Percentiles rank a stretch among this genome's conserved stretches.
Evolutionary conservation across 176 grass and related monocot genomes (phyloP).

Genomic region (Alopecurus myosuroides): DNA sequence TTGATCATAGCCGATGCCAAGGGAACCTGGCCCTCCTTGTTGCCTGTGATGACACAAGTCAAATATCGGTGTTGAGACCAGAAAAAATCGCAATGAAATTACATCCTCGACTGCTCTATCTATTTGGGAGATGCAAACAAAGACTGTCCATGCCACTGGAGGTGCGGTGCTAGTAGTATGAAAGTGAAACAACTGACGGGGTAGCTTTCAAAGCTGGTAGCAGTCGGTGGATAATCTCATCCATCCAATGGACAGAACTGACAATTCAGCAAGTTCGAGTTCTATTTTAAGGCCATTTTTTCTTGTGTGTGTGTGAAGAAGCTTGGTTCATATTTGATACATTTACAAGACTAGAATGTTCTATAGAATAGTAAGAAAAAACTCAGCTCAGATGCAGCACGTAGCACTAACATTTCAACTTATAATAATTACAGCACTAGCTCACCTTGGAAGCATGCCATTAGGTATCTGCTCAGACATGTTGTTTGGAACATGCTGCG

Average conservation of each 20-base stretch:
- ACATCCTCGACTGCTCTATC: neutral
- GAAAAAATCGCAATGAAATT: neutral
- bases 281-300: neutral
- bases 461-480: constrained; percentile 57
- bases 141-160: neutral
- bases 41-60: constrained; percentile 51
- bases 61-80: neutral
- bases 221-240: neutral
- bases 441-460: constrained; percentile 48
- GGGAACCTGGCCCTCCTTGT: constrained; percentile 54
- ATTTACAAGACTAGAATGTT: neutral
- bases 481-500: constrained; percentile 56
- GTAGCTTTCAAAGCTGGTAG: neutral
- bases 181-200: neutral
- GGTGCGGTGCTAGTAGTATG: neutral
- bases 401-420: constrained; percentile 22
- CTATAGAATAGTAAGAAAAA: neutral
- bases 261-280: neutral
- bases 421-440: constrained; percentile 4
- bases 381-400: constrained; percentile 2
- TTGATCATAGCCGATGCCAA: constrained; percentile 55
- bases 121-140: neutral
- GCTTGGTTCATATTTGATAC: neutral
- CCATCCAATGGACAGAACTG: neutral
- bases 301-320: neutral